Conservation (phyloP, 305 asterid species). For the Fraxinus greggii region DNA sequence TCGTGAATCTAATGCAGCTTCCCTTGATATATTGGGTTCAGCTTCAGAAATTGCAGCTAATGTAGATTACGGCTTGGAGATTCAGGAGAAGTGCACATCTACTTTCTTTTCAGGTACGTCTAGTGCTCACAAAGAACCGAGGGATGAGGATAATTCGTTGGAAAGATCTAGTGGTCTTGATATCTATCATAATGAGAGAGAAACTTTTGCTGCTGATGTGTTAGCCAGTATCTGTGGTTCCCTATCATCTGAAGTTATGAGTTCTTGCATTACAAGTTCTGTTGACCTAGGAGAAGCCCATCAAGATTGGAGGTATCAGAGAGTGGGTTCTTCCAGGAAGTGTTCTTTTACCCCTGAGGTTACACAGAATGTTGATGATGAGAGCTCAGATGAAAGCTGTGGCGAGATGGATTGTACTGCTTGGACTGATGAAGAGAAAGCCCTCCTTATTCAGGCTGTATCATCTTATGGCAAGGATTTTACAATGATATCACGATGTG, state of each 20-base stretch:
- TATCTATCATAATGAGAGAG: slow-evolving; percentile 52
- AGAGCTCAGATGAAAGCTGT: slow-evolving; percentile 91
- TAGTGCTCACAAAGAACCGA: slow-evolving; percentile 35
- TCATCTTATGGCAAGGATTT: slow-evolving; percentile 82
- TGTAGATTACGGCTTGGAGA: slow-evolving; percentile 38
- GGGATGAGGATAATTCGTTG: slow-evolving; percentile 36
- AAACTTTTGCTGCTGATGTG: slow-evolving; percentile 89
- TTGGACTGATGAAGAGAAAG: slow-evolving; percentile 98
- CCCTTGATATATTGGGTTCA: slow-evolving; percentile 80
- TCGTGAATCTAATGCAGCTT: slow-evolving; percentile 74
- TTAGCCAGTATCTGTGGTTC: slow-evolving; percentile 96
- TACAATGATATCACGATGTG: slow-evolving; percentile 57
- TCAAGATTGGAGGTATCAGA: slow-evolving; percentile 60
- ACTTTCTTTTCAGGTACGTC: slow-evolving; percentile 41
- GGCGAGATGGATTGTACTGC: slow-evolving; percentile 69
- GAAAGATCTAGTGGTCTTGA: slow-evolving; percentile 61
- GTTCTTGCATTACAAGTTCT: slow-evolving; percentile 90
- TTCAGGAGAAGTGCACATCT: slow-evolving; percentile 48
- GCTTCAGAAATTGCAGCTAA: slow-evolving; percentile 77
- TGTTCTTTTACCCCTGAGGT: slow-evolving; percentile 67
- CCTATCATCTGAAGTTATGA: slow-evolving; percentile 89
- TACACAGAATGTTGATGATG: slow-evolving; percentile 64
- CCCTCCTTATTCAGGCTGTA: slow-evolving; percentile 63
- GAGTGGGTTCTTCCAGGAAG: slow-evolving; percentile 46
- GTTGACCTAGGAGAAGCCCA: slow-evolving; percentile 67